Percentiles rank a stretch among this genome's conserved stretches.
Evolutionary conservation across 805 yeast genomes (phyloP).

Genomic region (Zygosaccharomyces siamensis): DNA sequence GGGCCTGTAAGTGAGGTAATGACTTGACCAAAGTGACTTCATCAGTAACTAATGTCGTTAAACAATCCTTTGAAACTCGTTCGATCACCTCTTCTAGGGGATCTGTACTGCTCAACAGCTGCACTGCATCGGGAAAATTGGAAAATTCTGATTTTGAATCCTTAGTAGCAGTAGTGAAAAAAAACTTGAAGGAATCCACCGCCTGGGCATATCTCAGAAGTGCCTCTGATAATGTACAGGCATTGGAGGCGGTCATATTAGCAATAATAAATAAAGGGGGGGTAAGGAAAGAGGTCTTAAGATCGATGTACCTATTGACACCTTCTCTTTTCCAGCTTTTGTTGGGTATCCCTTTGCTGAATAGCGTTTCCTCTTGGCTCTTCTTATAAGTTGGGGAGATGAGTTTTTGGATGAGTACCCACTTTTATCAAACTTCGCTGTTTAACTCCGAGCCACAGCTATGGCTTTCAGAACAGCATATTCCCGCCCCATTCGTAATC

Average conservation of each 20-base stretch:
- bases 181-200: slow-evolving; percentile 12
- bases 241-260: slow-evolving; percentile 9
- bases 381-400: slow-evolving; percentile 4
- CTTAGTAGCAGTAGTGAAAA: slow-evolving; percentile 23
- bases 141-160: slow-evolving; percentile 14
- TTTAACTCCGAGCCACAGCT: slow-evolving; percentile 4
- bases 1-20: slow-evolving; percentile 51
- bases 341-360: neutral
- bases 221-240: slow-evolving; percentile 10
- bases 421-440: neutral
- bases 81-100: slow-evolving; percentile 28
- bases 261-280: neutral
- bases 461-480: neutral
- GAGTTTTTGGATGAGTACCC: neutral
- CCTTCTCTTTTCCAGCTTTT: neutral
- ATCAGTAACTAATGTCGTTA: slow-evolving; percentile 47
- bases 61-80: slow-evolving; percentile 16
- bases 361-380: neutral
- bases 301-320: neutral
- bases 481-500: neutral
- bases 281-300: neutral
- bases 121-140: slow-evolving; percentile 14
- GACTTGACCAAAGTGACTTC: slow-evolving; percentile 52
- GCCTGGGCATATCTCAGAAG: slow-evolving; percentile 16
- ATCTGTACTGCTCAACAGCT: slow-evolving; percentile 28